phyloP scores from a whole-genome alignment of 225 moss, liverwort and hornwort genomes.

The Pseudisothecium myosuroides region DNA sequence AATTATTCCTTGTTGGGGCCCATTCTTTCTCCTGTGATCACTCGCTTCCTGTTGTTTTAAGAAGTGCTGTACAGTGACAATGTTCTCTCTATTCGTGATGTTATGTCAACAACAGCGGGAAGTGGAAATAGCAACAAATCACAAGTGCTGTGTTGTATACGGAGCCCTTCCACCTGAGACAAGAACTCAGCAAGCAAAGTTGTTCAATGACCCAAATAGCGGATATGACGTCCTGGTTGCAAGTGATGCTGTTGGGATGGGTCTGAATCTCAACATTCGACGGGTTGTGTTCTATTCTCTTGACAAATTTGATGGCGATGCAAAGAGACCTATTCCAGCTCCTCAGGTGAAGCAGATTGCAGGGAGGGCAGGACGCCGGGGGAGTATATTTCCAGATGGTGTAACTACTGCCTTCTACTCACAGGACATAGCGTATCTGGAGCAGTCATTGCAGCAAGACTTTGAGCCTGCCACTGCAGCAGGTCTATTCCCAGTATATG shows the following conservation, averaged over 20 bases:
- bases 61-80: neutral
- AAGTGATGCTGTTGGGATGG: slow-evolving; percentile 98
- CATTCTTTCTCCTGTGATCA: neutral
- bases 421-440: slow-evolving; percentile 64
- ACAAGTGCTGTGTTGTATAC: slow-evolving; percentile 92
- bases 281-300: slow-evolving; percentile 90
- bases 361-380: slow-evolving; percentile 90
- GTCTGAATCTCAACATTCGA: slow-evolving; percentile 86
- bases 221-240: slow-evolving; percentile 88
- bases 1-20: neutral
- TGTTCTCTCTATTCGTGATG: neutral
- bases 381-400: slow-evolving; percentile 87
- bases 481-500: slow-evolving; percentile 93
- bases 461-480: slow-evolving; percentile 72
- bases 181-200: slow-evolving; percentile 94
- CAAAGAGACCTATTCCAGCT: slow-evolving; percentile 66
- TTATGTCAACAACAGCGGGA: slow-evolving; percentile 46
- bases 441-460: slow-evolving; percentile 46
- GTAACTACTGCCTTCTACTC: slow-evolving; percentile 87
- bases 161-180: slow-evolving; percentile 98
- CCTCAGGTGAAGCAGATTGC: slow-evolving; percentile 98
- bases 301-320: slow-evolving; percentile 95
- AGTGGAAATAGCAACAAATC: slow-evolving; percentile 78
- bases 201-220: slow-evolving; percentile 75
- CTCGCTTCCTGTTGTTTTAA: neutral